Conservation (phyloP, 257 asterid genomes). For the Plantago ovata region DNA sequence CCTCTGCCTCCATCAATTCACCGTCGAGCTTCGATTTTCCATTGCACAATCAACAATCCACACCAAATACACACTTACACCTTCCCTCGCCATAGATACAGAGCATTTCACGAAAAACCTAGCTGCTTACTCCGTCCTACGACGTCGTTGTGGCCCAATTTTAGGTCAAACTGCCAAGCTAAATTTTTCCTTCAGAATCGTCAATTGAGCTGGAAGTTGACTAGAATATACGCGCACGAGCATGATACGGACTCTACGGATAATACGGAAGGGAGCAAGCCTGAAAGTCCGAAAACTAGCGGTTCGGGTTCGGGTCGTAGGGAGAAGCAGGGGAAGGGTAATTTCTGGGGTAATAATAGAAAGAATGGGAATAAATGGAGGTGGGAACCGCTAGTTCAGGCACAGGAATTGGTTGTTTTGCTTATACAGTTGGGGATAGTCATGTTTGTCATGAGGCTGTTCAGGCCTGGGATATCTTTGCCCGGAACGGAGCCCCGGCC, state of each 20-base stretch:
- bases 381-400: conserved; percentile 89
- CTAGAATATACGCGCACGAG: conserved; percentile 58
- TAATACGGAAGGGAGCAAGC: conserved; percentile 43
- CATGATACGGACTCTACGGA: conserved; percentile 77
- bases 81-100: conserved; percentile 39
- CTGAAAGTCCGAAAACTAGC: conserved; percentile 40
- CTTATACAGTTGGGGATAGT: conserved; percentile 82
- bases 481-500: conserved; percentile 87
- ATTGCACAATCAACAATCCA: conserved; percentile 27
- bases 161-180: conserved; percentile 41
- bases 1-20: conserved; percentile 39
- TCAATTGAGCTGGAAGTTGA: conserved; percentile 26
- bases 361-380: conserved; percentile 49
- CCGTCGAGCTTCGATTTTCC: conserved; percentile 47
- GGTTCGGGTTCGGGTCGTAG: conserved; percentile 50
- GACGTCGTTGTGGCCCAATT: conserved; percentile 34
- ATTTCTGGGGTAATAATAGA: conserved; percentile 44
- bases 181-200: conserved; percentile 24
- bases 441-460: conserved; percentile 86
- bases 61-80: conserved; percentile 29
- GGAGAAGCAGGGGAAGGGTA: conserved; percentile 77
- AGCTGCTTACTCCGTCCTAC: conserved; percentile 24
- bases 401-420: conserved; percentile 84
- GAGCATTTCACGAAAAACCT: conserved; percentile 33
- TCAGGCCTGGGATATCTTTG: conserved; percentile 82